Evolutionary conservation across 805 yeast genomes (phyloP), one percentile per base, ranked within the genome.

Genomic region (Starmerella bombi): DNA sequence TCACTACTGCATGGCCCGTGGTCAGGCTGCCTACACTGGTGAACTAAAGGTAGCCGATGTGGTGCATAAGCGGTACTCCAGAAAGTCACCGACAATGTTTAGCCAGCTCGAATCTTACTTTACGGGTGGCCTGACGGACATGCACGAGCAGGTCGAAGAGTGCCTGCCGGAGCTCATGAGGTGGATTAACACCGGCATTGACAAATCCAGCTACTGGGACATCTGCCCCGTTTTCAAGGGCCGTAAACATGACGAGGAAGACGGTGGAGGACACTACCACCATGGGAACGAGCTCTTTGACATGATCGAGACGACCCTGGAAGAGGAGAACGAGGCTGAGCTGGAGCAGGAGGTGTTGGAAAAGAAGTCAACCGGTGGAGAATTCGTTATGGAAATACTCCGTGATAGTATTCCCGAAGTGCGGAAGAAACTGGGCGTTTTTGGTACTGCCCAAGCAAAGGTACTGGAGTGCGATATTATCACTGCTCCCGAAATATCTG

Each of bases 121-220:
- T 39, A 59, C 66, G 33, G 80, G 80, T 1, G 80, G 80, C 0
- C 37, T 72, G 8, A 60, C 63, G 23, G 77, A 74, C 34, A 64
- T 72, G 40, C 54, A 62, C 1, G 46, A 53, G 28, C 60, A 74
- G 2, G 57, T 64, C 1, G 46, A 55, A 12, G 51, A 45, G 16
- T 74, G 80, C 44, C 18, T 65, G 4, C 47, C 55, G 1, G 54
- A 54, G 2, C 50, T 73, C 17, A 45, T 62, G 6, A 15, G 34
- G 0, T 73, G 77, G 77, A 63, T 73, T 42, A 52, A 46, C 0
- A 42, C 53, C 4, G 59, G 58, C 1, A 25, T 53, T 1, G 44
- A 46, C 1, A 16, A 16, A 16, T 10, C 17, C 3, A 50, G 48
- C 28, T 50, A 63, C 1, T 60, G 64, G 62, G 45, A 46, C 2